Base-by-base conservation (phyloP, 352 stramenopile species). In the Phytophthora aleatoria region DNA sequence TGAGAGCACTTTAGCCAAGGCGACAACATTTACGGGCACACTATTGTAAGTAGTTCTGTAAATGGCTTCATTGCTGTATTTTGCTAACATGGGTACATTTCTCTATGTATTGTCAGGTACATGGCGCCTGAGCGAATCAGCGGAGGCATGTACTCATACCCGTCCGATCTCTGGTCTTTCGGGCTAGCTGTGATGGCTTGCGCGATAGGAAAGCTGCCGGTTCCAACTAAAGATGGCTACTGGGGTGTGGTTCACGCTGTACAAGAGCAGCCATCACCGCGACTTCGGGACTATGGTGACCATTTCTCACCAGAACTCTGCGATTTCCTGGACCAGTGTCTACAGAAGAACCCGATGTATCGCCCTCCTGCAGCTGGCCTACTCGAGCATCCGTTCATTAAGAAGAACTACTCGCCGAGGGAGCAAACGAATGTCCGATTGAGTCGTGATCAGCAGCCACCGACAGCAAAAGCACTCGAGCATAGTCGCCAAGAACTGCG, bases 91-190 rank as follows among this genome's bases (percentile, higher is more conserved):
- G 39, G 39, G 13, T 45, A 45, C 39, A 45, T 45, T 24, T 30
- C 15, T 13, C 15, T 16, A 5, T 39, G 20, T 20, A 15, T 39
- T 38, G 27, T 50, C 45, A 89, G 79, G 13, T 98, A 98, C 69
- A 98, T 98, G 94, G 88, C 88, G 0, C 94, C 94, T 1, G 94
- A 98, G 78, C 80, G 94, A 3, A 98, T 98, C 57, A 94, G 86
- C 41, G 90, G 90, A n/a, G 83, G 87, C 7, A 86, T 80, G 66
- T 97, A 98, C 74, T 92, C 83, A 16, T 97, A 96, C 44, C 80
- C 82, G 5, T 94, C 85, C 6, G 87, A 95, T 57, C 77, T 94
- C 59, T 94, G 85, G 85, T 94, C 85, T 1, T 96, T 94, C 54
- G 85, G 85, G 0, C 64, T 94, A 20, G 79, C 84, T 2, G 55